These are phyloP conservation scores for Suillus hirtellus DNA, from an alignment of 768 basidiomycete species.

Conservation along the genomic window DNA sequence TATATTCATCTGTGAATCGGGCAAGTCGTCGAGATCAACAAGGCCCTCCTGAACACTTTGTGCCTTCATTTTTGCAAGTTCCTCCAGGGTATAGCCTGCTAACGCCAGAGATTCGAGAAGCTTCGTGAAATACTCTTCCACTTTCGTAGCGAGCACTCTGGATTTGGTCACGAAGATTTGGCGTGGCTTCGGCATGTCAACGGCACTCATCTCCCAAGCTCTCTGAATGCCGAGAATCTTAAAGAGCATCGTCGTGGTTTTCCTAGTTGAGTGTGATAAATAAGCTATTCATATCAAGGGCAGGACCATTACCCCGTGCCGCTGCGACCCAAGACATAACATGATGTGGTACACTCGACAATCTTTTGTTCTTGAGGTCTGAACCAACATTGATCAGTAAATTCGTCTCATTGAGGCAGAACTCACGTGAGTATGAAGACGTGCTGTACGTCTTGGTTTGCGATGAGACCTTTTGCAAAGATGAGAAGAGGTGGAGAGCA, in stretches of 20 bases:
- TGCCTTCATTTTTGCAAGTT: conserved; percentile 35
- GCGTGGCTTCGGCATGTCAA: conserved; percentile 47
- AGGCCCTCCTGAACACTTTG: conserved; percentile 27
- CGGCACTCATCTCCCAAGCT: conserved; percentile 43
- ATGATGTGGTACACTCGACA: conserved; percentile 58
- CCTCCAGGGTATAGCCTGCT: conserved; percentile 36
- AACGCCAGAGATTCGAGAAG: conserved; percentile 46
- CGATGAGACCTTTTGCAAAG: conserved; percentile 22
- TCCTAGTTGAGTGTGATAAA: conserved; percentile 38
- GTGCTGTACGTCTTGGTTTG: conserved; percentile 26
- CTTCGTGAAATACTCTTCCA: conserved; percentile 64
- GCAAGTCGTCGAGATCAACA: conserved; percentile 40
- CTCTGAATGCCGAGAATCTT: conserved; percentile 71
- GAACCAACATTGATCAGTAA: conserved; percentile 18
- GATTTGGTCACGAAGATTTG: conserved; percentile 79
- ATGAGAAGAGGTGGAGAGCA: not conserved
- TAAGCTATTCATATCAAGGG: not conserved
- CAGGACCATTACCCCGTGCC: conserved; percentile 60
- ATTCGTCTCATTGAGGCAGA: not conserved
- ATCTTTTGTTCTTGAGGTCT: conserved; percentile 54
- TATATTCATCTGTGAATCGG: conserved; percentile 23
- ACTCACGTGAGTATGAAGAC: conserved; percentile 30
- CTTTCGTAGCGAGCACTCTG: conserved; percentile 61
- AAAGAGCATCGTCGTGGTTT: conserved; percentile 77
- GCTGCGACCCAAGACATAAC: conserved; percentile 68